A percentile compares a stretch with the other conserved stretches of the same genome.
These are phyloP conservation scores for Ogataea trehalophila DNA, from an alignment of 805 yeast genomes.

Conservation along the genomic window DNA sequence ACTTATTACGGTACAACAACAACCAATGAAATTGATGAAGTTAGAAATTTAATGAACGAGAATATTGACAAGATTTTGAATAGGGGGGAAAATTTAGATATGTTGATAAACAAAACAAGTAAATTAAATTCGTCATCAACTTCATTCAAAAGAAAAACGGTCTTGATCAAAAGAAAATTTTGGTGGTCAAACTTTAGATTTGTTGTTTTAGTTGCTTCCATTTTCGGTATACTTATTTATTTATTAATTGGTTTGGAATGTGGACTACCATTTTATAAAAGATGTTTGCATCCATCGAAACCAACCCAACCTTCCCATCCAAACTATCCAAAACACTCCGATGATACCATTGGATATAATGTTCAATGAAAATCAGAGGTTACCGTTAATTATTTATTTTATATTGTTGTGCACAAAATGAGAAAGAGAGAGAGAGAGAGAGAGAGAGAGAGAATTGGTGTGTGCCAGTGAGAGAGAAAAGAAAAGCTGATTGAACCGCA, in stretches of 20 bases:
- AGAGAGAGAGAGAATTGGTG: too few species aligned
- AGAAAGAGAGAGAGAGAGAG: too few species aligned
- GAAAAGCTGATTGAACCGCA: too few species aligned
- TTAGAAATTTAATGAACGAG: slow-evolving; percentile 63
- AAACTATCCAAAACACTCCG: not conserved
- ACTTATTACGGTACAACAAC: slow-evolving; percentile 28
- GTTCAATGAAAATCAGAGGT: too few species aligned
- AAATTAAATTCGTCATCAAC: slow-evolving; percentile 60
- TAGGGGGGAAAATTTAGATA: slow-evolving; percentile 72
- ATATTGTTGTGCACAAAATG: too few species aligned
- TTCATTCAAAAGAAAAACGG: slow-evolving; percentile 67
- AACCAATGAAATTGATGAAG: slow-evolving; percentile 57
- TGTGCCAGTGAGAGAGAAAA: too few species aligned
- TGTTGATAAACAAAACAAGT: slow-evolving; percentile 75
- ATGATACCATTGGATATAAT: not conserved
- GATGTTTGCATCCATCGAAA: slow-evolving; percentile 33
- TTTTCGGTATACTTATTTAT: slow-evolving; percentile 35
- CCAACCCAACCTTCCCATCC: slow-evolving; percentile 24
- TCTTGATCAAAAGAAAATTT: slow-evolving; percentile 55
- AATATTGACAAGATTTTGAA: slow-evolving; percentile 67
- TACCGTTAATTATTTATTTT: too few species aligned
- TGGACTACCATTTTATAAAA: slow-evolving; percentile 46
- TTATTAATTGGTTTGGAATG: slow-evolving; percentile 46
- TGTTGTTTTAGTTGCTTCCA: slow-evolving; percentile 25
- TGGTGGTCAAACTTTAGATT: slow-evolving; percentile 62